Evolutionary conservation across 2,329 filamentous ascomycete genomes (phyloP), one percentile per base, ranked within the genome.

Genomic region (Fusarium verrucosum): DNA sequence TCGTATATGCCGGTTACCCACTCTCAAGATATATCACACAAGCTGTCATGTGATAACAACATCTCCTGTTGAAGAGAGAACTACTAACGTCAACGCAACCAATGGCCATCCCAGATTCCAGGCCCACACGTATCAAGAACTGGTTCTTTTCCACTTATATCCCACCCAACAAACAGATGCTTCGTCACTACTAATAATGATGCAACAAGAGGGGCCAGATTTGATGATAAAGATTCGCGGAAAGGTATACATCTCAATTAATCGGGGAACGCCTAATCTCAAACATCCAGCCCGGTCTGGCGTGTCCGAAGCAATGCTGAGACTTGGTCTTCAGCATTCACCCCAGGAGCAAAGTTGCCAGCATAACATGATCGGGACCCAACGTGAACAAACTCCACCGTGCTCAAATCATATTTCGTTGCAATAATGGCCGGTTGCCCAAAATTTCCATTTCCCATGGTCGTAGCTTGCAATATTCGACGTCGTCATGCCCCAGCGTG

Each of bases 211-310:
- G 25, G 37, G 35, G 38, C 13, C 20, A 17, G 19, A 37, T 14
- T 23, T 56, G 35, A 40, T 26, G 36, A 25, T 20, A 33, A 52
- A 30, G 28, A 46, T 53, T 33, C 40, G 44, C 55, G 37, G 49
- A 72, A 72, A 70, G 68, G 68, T 67, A 70, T 65, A 67, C 64
- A 74, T 74, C 65, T 81, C 74, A 75, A 81, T 81, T 81, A 81
- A 75, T 79, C 72, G 77, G 75, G 49, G 74, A 82, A 81, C 79
- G 78, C 79, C 77, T 73, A 72, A 73, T 77, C 74, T 76, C 79
- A 80, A 81, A 82, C 77, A 81, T 78, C 65, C 65, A 60, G 70
- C 57, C 70, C 68, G 62, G 66, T 41, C 68, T 64, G 46, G 66
- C 60, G 41, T 69, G 61, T 56, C 52, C 56, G 58, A 38, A 63